Conservation (phyloP, 345 rosid species). For the Eucalyptus regnans region DNA sequence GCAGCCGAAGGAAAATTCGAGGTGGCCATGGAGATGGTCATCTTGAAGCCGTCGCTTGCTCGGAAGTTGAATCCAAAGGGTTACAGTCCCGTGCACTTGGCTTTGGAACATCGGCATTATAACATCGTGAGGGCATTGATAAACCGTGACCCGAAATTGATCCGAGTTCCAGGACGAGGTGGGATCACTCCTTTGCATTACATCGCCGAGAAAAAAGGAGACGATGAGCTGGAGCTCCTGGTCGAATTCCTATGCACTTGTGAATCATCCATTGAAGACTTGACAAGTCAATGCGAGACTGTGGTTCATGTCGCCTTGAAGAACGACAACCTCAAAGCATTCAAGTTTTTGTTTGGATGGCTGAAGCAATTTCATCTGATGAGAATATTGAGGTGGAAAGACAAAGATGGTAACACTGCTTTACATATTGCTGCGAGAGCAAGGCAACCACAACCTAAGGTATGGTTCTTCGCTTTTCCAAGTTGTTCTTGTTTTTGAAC, state of each 20-base stretch:
- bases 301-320: slow-evolving; percentile 3
- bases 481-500: too few species aligned
- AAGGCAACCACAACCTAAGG: too few species aligned
- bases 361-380: fast-evolving
- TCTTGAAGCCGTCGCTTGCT: fast-evolving
- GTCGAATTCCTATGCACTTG: not conserved
- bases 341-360: not conserved
- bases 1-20: fast-evolving
- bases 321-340: not conserved
- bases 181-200: not conserved
- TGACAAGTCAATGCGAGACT: not conserved
- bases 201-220: not conserved
- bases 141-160: fast-evolving
- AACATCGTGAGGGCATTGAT: not conserved
- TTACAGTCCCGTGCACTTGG: not conserved
- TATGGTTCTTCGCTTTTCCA: fast-evolving
- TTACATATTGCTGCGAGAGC: too few species aligned
- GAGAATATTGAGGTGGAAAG: not conserved
- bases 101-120: not conserved
- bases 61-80: not conserved
- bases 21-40: not conserved
- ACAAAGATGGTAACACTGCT: too few species aligned
- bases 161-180: not conserved
- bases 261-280: fast-evolving
- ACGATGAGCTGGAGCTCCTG: not conserved